Conservation (phyloP, 768 basidiomycete species). For the Termitomyces sp. region DNA sequence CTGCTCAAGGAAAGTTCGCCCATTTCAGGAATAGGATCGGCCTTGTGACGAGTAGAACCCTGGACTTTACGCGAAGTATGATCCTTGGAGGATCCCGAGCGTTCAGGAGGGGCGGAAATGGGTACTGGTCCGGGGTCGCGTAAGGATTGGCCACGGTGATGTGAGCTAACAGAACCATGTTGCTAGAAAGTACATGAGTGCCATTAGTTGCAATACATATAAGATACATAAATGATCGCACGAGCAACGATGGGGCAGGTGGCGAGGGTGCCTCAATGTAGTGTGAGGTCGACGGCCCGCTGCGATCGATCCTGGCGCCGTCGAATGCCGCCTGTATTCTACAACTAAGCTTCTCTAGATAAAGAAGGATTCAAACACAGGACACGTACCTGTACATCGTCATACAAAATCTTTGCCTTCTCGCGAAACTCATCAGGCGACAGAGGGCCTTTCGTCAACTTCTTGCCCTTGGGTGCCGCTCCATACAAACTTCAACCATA, state of each 20-base stretch:
- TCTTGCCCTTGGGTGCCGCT: conserved; percentile 23
- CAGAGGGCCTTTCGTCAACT: conserved; percentile 21
- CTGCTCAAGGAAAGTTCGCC: conserved; percentile 8
- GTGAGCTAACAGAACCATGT: background rate
- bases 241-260: conserved; percentile 10
- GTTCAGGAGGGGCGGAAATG: conserved; percentile 2
- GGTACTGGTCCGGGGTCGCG: conserved; percentile 17
- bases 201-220: background rate
- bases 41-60: conserved; percentile 10
- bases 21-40: conserved; percentile 8
- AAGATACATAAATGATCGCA: background rate
- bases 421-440: conserved; percentile 23
- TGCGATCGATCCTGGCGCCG: conserved; percentile 12
- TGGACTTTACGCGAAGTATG: conserved; percentile 16
- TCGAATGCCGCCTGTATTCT: conserved; percentile 13
- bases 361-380: background rate
- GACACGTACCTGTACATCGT: conserved; percentile 20
- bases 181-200: background rate
- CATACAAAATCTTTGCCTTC: conserved; percentile 16
- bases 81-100: conserved; percentile 9
- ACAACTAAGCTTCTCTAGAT: background rate
- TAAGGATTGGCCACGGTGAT: conserved; percentile 15
- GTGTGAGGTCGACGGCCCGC: conserved; percentile 13
- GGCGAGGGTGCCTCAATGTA: conserved; percentile 5
- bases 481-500: conserved; percentile 20